Percentiles rank a stretch among this genome's conserved stretches.
Conservation (phyloP, 768 basidiomycete species). For the Phylloporus arenicola region DNA sequence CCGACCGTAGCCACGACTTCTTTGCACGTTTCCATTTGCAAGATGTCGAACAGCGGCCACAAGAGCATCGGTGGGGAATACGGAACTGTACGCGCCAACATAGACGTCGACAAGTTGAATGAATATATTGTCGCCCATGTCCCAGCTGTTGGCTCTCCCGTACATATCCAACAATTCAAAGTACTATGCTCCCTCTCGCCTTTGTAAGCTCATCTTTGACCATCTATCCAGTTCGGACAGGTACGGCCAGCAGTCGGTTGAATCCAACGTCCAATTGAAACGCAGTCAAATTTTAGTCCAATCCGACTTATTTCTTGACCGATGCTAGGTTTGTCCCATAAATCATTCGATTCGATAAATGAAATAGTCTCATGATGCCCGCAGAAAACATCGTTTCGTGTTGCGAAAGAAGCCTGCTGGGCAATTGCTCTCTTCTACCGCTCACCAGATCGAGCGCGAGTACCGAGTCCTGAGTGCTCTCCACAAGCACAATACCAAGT, state of each 20-base stretch:
- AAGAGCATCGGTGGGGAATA: slow-evolving; percentile 69
- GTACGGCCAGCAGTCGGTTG: slow-evolving; percentile 36
- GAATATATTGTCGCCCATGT: slow-evolving; percentile 57
- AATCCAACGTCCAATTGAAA: slow-evolving; percentile 1
- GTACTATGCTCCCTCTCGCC: slow-evolving; percentile 39
- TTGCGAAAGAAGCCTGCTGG: slow-evolving; percentile 93
- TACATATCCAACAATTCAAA: slow-evolving; percentile 89
- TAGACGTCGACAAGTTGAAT: slow-evolving; percentile 62
- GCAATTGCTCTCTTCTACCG: slow-evolving; percentile 79
- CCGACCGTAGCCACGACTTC: too few species aligned
- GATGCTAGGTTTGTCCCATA: slow-evolving; percentile 54
- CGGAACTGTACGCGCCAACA: slow-evolving; percentile 64
- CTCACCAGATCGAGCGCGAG: slow-evolving; percentile 95
- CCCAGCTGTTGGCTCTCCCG: slow-evolving; percentile 51
- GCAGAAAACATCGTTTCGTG: slow-evolving; percentile 62
- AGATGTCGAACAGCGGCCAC: slow-evolving; percentile 22
- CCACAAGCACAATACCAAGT: slow-evolving; percentile 60
- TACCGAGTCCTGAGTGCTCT: slow-evolving; percentile 76
- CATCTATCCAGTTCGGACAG: slow-evolving; percentile 71
- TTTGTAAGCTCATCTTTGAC: not conserved
- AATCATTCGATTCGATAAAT: not conserved
- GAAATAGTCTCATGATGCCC: not conserved
- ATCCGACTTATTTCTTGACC: slow-evolving; percentile 92
- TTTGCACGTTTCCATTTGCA: not conserved
- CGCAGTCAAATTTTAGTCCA: slow-evolving; percentile 54